Base-by-base conservation (phyloP, 2,329 filamentous ascomycete species). In the Penicillium occitanis region DNA sequence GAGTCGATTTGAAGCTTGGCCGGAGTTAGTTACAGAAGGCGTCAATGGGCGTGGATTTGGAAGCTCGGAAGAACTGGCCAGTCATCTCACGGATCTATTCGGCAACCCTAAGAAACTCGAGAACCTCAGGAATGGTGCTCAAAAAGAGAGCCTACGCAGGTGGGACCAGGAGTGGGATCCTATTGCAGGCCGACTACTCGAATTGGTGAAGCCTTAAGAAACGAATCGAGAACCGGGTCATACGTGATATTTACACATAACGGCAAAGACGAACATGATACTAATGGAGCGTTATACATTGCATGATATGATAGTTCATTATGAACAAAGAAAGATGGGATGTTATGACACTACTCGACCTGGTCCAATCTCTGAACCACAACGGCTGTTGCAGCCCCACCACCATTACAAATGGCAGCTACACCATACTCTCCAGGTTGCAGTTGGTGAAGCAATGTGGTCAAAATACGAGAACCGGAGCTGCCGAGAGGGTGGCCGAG, bases 121-220 rank as follows among this genome's bases (percentile, higher is more conserved):
- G 42, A 78, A 50, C 2, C 76, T 97, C 71, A 90, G 87, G 72
- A 74, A 81, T 48, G 93, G 93, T 0, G 93, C 93, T 1, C 76
- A 88, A 35, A 81, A 85, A 68, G 93, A 98, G 77, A 92, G 92
- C 42, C 83, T 83, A 51, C 83, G 89, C 65, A 85, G 94, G 55
- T 99, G 95, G 95, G 90, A 96, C 71, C 90, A 93, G 70, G 93
- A 97, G 75, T 99, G 95, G 95, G 88, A 96, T 81, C 84, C 86
- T 10, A 88, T 96, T 53, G 90, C 93, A 7, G 92, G 90, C 11
- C 86, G 84, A 57, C 78, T 96, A 3, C 84, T 97, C 63, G 88
- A 84, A 1, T 69, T 85, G 46, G 57, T 67, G 44, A 69, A 57
- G 33, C n/a, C 30, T 25, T 57, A 8, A 57, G 17, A 25, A 11